These are phyloP conservation scores for Tolypocladium ophioglossoides DNA, from an alignment of 2,329 filamentous ascomycete species.

Conservation along the genomic window DNA sequence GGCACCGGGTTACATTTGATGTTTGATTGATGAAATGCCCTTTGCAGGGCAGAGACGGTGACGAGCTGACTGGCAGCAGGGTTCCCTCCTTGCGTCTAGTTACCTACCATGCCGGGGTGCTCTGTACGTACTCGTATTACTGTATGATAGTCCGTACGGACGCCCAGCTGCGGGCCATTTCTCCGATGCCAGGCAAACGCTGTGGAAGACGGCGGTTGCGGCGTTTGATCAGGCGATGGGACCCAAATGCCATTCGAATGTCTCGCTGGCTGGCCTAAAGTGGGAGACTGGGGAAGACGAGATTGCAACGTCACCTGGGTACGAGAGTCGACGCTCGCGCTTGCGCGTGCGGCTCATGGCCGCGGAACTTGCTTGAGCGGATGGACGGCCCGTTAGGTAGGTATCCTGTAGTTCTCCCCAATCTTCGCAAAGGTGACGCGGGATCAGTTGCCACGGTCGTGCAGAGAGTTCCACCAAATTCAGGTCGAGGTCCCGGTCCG, in stretches of 20 bases:
- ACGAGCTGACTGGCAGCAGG: background rate
- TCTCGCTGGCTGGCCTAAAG: background rate
- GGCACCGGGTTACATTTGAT: background rate
- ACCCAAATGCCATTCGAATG: background rate
- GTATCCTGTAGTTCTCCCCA: background rate
- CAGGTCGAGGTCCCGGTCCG: background rate
- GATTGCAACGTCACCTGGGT: background rate
- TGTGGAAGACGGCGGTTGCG: background rate
- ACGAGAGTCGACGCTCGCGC: background rate
- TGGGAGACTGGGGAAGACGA: background rate
- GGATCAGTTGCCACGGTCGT: background rate
- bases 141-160: too few relatives aligned
- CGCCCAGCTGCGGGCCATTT: background rate
- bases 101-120: too few relatives aligned
- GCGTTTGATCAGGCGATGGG: background rate
- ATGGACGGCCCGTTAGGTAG: background rate
- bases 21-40: background rate
- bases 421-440: background rate
- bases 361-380: background rate
- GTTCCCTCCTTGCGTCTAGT: background rate
- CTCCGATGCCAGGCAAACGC: too few relatives aligned
- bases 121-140: too few relatives aligned
- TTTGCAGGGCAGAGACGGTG: too few relatives aligned
- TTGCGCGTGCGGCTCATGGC: background rate
- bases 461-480: background rate